A percentile compares a stretch with the other conserved stretches of the same genome.
phyloP scores from a whole-genome alignment of 352 stramenopile species.

The Globisporangium solare region DNA sequence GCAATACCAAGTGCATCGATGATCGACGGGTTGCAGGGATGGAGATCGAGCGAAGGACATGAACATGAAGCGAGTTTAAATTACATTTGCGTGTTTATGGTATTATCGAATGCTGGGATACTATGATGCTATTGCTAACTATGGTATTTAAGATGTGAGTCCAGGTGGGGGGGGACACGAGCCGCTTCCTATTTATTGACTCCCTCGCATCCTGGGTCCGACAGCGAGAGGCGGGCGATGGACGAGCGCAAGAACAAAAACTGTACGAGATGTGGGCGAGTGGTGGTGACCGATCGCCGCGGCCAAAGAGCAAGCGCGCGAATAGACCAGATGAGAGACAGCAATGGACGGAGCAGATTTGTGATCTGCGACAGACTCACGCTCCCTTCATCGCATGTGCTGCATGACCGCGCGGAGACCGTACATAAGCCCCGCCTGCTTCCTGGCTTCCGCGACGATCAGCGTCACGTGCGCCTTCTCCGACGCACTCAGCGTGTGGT shows the following conservation, averaged over 20 bases:
- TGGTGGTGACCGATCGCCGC: neutral
- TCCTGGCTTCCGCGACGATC: conserved; percentile 76
- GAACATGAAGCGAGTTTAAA: neutral
- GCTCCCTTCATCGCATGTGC: conserved; percentile 65
- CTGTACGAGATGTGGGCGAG: neutral
- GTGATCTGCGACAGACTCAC: neutral
- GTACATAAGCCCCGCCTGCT: conserved; percentile 86
- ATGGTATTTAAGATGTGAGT: neutral
- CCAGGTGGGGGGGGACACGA: neutral
- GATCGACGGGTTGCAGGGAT: neutral
- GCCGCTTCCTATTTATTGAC: neutral
- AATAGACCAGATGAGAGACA: conserved; percentile 23
- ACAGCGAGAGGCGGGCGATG: neutral
- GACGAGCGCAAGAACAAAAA: neutral
- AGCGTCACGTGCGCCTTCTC: conserved; percentile 87
- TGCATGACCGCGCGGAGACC: conserved; percentile 82
- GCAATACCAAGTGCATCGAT: conserved; percentile 15
- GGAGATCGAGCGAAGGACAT: neutral
- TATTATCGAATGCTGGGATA: conserved; percentile 1
- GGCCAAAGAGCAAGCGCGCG: neutral
- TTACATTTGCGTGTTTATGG: conserved; percentile 9
- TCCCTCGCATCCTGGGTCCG: neutral
- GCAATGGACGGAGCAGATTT: neutral
- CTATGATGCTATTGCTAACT: neutral
- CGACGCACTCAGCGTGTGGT: conserved; percentile 64